Base-by-base conservation (phyloP, 352 stramenopile species). In the Phytophthora multivora region DNA sequence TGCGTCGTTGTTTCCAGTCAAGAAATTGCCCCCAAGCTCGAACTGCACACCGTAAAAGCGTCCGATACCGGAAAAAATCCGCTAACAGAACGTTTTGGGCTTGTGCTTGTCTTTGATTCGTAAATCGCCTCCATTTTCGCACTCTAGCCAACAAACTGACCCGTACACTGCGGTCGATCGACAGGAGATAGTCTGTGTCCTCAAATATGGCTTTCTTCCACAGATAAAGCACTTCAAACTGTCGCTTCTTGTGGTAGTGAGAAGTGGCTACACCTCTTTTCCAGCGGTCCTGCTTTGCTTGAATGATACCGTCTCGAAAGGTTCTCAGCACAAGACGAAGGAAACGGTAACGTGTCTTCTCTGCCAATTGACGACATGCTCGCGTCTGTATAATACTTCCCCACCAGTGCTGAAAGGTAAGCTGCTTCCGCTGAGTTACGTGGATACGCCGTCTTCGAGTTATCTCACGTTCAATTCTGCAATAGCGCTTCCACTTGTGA, bases 21-120 rank as follows among this genome's bases (percentile, higher is more conserved):
- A 64, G 42, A 50, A 63, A 63, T 18, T 51, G 73, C 1, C 33
- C 31, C 38, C 47, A 68, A 1, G 35, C 16, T 35, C 40, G 26
- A 46, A 69, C 5, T 12, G 45, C 58, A n/a, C 42, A 40, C 19
- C 30, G 41, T 53, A 70, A 45, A 23, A 8, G 40, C 28, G 10
- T 30, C 52, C 40, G 63, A 47, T 68, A 71, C 9, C 63, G 50
- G 21, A 69, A 77, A 21, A 64, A 74, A 53, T 78, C 69, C 23
- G 72, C 60, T 48, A 71, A 19, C 1, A 80, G 28, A n/a, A 66
- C 28, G 4, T 70, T 59, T 30, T 46, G 51, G 0, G 56, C 45
- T 6, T 4, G 13, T 13, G 12, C 6, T 25, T 74, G 43, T 3
- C 39, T 59, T 19, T 33, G 16, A 12, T 9, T 16, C 4, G 53